Percentiles rank a stretch among this genome's conserved stretches.
Evolutionary conservation across 768 basidiomycete species (phyloP).

Genomic region (Boletus eberwhitei): DNA sequence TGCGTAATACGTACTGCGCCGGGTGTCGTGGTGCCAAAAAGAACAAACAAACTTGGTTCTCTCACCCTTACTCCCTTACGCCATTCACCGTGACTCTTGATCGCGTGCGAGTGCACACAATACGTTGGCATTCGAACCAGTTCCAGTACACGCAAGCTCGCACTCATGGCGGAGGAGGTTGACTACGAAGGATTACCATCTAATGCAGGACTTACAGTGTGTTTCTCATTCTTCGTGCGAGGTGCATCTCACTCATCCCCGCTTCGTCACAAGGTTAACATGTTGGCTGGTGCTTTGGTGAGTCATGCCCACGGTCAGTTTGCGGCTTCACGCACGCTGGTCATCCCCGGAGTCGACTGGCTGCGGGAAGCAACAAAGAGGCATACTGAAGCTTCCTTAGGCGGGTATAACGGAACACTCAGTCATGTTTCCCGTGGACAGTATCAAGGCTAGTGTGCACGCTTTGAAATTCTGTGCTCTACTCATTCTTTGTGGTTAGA

Average conservation of each 20-base stretch:
- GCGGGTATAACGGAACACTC: conserved; percentile 99
- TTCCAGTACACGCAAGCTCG: conserved; percentile 7
- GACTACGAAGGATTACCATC: conserved; percentile 70
- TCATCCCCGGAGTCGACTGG: not conserved
- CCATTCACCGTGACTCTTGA: not conserved
- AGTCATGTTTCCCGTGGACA: conserved; percentile 98
- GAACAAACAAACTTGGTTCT: not conserved
- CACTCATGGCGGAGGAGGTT: conserved; percentile 41
- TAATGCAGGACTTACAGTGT: conserved; percentile 75
- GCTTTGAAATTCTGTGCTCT: not conserved
- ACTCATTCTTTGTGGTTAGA: conserved; percentile 46
- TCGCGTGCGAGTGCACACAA: conserved; percentile 4
- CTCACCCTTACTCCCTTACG: conserved; percentile 1
- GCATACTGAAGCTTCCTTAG: conserved; percentile 41
- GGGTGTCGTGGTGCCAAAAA: conserved; percentile 1
- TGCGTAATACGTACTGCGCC: conserved; percentile 2
- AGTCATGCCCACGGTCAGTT: conserved; percentile 33
- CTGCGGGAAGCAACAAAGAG: not conserved
- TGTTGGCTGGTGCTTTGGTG: conserved; percentile 95
- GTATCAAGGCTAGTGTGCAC: conserved; percentile 77
- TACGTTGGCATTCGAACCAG: conserved; percentile 6
- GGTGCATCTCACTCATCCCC: conserved; percentile 16
- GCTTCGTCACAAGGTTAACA: conserved; percentile 66
- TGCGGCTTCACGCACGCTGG: not conserved
- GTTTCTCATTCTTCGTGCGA: conserved; percentile 5